Conservation (phyloP, 768 basidiomycete genomes). For the Tephrocybe sp. region DNA sequence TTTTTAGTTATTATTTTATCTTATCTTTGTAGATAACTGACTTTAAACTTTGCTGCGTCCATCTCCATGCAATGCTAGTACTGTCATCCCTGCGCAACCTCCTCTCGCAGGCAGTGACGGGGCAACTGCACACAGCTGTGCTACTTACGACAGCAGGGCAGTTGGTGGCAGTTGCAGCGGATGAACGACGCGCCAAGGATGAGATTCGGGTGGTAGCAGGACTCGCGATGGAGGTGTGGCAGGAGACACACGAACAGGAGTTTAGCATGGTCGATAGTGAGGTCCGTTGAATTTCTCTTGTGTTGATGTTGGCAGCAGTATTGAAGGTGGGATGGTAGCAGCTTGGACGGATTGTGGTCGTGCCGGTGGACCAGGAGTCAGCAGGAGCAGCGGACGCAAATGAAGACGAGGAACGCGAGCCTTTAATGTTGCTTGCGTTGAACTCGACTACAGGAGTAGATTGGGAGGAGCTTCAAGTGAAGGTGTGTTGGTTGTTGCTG, state of each 20-base stretch:
- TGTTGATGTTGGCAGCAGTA: not conserved
- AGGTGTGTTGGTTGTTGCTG: slow-evolving; percentile 47
- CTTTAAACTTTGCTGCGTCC: not conserved
- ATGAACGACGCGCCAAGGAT: slow-evolving; percentile 61
- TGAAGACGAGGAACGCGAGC: slow-evolving; percentile 33
- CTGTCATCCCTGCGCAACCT: slow-evolving; percentile 65
- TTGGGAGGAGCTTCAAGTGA: slow-evolving; percentile 65
- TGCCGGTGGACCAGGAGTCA: slow-evolving; percentile 53
- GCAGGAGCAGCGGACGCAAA: not conserved
- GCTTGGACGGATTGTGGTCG: slow-evolving; percentile 70
- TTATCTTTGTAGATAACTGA: not conserved
- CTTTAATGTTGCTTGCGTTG: slow-evolving; percentile 68
- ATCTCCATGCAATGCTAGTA: slow-evolving; percentile 51
- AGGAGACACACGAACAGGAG: slow-evolving; percentile 64
- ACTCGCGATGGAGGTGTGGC: slow-evolving; percentile 74
- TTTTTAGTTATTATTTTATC: slow-evolving; percentile 5
- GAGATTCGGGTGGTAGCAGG: slow-evolving; percentile 72
- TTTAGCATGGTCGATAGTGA: slow-evolving; percentile 77
- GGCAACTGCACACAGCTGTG: slow-evolving; percentile 65
- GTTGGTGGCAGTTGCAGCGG: slow-evolving; percentile 62
- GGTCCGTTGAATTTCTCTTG: slow-evolving; percentile 35
- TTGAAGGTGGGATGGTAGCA: slow-evolving; percentile 23
- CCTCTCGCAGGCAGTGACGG: slow-evolving; percentile 59
- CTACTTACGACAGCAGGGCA: slow-evolving; percentile 75
- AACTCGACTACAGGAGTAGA: slow-evolving; percentile 57